These are phyloP conservation scores for Arxiozyma heterogenica DNA, from an alignment of 1,139 yeast species.

Conservation along the genomic window DNA sequence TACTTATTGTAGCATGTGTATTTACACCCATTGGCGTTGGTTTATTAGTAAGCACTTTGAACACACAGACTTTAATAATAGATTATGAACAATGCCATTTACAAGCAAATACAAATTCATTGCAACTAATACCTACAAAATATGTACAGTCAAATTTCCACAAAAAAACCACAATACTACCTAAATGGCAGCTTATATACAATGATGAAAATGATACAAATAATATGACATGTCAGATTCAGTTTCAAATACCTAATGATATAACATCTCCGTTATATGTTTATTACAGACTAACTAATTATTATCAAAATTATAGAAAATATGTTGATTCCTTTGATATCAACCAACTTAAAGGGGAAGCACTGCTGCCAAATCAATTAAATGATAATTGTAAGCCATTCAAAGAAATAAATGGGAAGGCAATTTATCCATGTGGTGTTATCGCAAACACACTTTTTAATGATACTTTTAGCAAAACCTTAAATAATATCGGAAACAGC, in stretches of 20 bases:
- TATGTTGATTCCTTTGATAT: constrained; percentile 64
- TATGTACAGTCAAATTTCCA: constrained; percentile 47
- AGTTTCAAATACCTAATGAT: constrained; percentile 51
- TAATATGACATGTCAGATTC: constrained; percentile 40
- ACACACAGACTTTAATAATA: constrained; percentile 49
- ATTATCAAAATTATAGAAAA: constrained; percentile 69
- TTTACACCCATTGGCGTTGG: constrained; percentile 73
- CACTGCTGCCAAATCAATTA: constrained; percentile 35
- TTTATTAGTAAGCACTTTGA: constrained; percentile 47
- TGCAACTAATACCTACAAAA: constrained; percentile 41
- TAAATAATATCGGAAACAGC: constrained; percentile 28
- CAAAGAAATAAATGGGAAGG: constrained; percentile 41
- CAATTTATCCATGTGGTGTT: constrained; percentile 86
- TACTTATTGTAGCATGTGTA: constrained; percentile 49
- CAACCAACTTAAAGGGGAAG: constrained; percentile 54
- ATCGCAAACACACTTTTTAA: constrained; percentile 90
- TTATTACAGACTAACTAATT: constrained; percentile 64
- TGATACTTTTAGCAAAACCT: constrained; percentile 52
- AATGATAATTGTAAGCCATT: constrained; percentile 75
- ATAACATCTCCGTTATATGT: constrained; percentile 51
- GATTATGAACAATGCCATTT: constrained; percentile 50
- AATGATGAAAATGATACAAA: constrained; percentile 30
- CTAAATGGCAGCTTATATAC: constrained; percentile 46
- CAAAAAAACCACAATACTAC: constrained; percentile 32
- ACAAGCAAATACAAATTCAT: constrained; percentile 34